Evolutionary conservation across 495 filamentous ascomycete species (phyloP).

Genomic region (Aspergillus asperescens): DNA sequence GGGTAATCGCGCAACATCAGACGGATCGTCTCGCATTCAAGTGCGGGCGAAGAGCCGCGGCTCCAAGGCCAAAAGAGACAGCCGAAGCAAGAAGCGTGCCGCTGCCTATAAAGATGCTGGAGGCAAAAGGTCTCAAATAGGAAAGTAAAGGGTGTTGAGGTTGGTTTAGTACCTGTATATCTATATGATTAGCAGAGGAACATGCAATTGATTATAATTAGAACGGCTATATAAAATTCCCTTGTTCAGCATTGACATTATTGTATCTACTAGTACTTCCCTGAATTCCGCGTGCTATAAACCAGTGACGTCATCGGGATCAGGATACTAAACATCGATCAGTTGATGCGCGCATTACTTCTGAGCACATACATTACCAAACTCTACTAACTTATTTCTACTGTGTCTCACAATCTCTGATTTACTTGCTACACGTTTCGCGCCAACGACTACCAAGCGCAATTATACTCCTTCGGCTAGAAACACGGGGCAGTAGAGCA

Average conservation of each 20-base stretch:
- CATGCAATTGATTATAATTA: background rate
- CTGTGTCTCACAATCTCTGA: no score
- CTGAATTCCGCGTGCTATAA: no score
- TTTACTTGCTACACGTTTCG: no score
- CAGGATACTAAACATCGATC: no score
- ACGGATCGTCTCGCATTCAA: slow-evolving; percentile 58
- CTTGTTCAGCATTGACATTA: background rate
- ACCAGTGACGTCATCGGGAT: no score
- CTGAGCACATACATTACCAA: no score
- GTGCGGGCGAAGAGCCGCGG: slow-evolving; percentile 55
- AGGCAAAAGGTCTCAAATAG: slow-evolving; percentile 35
- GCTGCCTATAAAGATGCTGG: slow-evolving; percentile 61
- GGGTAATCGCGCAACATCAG: slow-evolving; percentile 70
- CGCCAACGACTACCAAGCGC: no score
- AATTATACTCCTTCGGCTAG: no score
- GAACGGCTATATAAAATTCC: background rate
- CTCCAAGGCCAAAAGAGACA: slow-evolving; percentile 49
- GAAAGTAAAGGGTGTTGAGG: background rate
- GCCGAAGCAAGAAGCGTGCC: slow-evolving; percentile 51
- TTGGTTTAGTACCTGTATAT: background rate
- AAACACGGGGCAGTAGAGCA: no score
- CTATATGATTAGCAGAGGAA: background rate
- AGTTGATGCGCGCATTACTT: no score
- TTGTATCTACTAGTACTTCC: no score
- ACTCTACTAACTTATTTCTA: no score